Conservation (phyloP, 2,329 filamentous ascomycete species). For the Fusarium sp. region DNA sequence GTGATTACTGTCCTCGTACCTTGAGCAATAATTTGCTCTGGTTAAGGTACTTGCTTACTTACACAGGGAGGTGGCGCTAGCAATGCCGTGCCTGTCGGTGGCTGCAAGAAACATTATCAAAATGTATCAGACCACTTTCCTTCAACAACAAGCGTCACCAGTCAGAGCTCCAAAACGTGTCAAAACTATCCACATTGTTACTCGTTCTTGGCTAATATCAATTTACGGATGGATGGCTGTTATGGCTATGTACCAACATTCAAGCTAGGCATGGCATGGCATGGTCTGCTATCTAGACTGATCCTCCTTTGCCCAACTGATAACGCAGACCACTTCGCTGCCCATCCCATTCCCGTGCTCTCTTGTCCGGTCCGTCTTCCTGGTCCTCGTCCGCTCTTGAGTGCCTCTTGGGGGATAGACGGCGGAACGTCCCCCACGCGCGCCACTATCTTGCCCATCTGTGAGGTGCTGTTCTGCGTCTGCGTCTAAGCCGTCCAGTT, state of each 20-base stretch:
- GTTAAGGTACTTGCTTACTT: background rate
- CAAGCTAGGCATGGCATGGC: constrained; percentile 3
- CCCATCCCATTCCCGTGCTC: constrained; percentile 19
- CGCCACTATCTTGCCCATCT: constrained; percentile 42
- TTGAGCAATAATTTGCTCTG: background rate
- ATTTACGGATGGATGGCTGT: background rate
- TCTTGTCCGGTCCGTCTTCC: constrained; percentile 36
- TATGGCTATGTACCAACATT: constrained; percentile 14
- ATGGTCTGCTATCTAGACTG: constrained; percentile 6
- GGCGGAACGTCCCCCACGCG: constrained; percentile 36
- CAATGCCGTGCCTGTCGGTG: constrained; percentile 6
- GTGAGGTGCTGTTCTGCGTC: constrained; percentile 26
- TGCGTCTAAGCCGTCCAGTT: constrained; percentile 29
- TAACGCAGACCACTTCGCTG: constrained; percentile 34
- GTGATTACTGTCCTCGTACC: background rate
- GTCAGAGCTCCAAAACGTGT: constrained; percentile 20
- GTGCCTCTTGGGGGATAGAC: constrained; percentile 25
- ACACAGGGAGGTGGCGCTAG: constrained; percentile 24
- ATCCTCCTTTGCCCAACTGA: constrained; percentile 17
- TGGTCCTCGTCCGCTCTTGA: constrained; percentile 19
- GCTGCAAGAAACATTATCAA: constrained; percentile 23
- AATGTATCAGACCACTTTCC: constrained; percentile 32
- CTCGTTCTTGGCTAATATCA: constrained; percentile 15
- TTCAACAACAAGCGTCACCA: constrained; percentile 18
- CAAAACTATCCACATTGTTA: constrained; percentile 22